These are phyloP conservation scores for Pestalotiopsis fici DNA, from an alignment of 2,329 filamentous ascomycete genomes.

Conservation along the genomic window DNA sequence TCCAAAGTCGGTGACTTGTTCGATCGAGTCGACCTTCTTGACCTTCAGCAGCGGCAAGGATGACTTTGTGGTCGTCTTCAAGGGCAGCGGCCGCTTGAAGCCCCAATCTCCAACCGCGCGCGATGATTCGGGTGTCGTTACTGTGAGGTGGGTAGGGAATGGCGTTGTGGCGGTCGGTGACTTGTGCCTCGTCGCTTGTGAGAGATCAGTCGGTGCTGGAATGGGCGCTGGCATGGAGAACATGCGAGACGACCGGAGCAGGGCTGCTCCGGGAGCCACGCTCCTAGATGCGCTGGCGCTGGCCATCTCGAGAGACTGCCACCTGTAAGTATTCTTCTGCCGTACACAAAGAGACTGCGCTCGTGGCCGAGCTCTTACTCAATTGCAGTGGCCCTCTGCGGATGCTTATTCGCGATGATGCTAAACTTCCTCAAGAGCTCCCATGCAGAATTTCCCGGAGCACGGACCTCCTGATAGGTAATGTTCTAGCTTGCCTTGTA, in stretches of 20 bases:
- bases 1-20: conserved; percentile 87
- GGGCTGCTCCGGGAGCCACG: conserved; percentile 63
- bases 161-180: conserved; percentile 73
- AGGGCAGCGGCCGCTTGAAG: conserved; percentile 80
- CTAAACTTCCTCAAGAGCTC: conserved; percentile 9
- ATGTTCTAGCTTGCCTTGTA: not conserved
- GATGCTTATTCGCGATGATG: not conserved
- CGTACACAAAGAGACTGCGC: conserved; percentile 8
- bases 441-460: conserved; percentile 10
- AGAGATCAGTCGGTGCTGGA: conserved; percentile 53
- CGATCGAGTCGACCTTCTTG: conserved; percentile 77
- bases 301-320: conserved; percentile 4
- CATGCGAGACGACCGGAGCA: conserved; percentile 84
- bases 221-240: conserved; percentile 84
- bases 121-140: conserved; percentile 75
- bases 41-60: conserved; percentile 77
- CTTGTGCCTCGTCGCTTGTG: conserved; percentile 45
- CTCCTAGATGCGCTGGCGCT: conserved; percentile 19
- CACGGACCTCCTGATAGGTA: conserved; percentile 1
- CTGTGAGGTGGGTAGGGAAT: conserved; percentile 81
- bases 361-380: conserved; percentile 14
- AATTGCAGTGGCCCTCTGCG: not conserved
- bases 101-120: conserved; percentile 86
- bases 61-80: conserved; percentile 71
- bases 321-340: not conserved